phyloP scores from a whole-genome alignment of 805 yeast species.

The Metschnikowia peoriensis region DNA sequence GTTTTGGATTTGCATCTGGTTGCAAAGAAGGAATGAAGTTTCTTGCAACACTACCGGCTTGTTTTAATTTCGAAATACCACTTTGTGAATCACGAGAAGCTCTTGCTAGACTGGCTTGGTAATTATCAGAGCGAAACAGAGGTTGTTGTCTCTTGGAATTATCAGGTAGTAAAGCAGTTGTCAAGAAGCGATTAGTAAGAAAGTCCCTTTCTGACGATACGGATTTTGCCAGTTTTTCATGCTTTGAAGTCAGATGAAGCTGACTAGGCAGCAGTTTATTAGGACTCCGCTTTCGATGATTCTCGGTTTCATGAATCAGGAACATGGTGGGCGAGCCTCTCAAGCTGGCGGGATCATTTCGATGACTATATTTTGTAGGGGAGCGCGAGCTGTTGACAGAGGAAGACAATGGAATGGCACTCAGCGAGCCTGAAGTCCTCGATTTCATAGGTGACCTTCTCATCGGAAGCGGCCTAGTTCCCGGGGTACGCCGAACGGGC shows the following conservation, averaged over 20 bases:
- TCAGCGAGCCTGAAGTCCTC: background rate
- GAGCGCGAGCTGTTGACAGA: slow-evolving; percentile 12
- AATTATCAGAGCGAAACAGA: slow-evolving; percentile 4
- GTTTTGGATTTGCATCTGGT: background rate
- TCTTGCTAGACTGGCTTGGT: background rate
- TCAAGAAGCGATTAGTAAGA: slow-evolving; percentile 32
- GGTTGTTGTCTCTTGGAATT: slow-evolving; percentile 17
- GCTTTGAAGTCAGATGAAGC: slow-evolving; percentile 32
- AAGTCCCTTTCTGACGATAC: slow-evolving; percentile 3
- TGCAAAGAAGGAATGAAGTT: background rate
- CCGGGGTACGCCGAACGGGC: slow-evolving; percentile 1
- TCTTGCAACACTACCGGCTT: background rate
- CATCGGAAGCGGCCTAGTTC: background rate
- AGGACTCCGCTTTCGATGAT: background rate
- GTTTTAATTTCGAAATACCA: background rate
- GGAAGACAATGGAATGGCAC: background rate
- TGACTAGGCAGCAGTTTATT: slow-evolving; percentile 22
- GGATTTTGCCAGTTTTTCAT: slow-evolving; percentile 23
- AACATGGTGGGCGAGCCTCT: slow-evolving; percentile 8
- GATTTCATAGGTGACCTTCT: background rate
- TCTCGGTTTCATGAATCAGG: slow-evolving; percentile 2
- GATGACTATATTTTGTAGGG: slow-evolving; percentile 12
- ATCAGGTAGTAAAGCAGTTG: slow-evolving; percentile 35
- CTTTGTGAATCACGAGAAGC: background rate
- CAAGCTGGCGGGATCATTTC: slow-evolving; percentile 5